Percentiles rank a stretch among this genome's conserved stretches.
Conservation (phyloP, 345 rosid genomes). For the Linum tenue region DNA sequence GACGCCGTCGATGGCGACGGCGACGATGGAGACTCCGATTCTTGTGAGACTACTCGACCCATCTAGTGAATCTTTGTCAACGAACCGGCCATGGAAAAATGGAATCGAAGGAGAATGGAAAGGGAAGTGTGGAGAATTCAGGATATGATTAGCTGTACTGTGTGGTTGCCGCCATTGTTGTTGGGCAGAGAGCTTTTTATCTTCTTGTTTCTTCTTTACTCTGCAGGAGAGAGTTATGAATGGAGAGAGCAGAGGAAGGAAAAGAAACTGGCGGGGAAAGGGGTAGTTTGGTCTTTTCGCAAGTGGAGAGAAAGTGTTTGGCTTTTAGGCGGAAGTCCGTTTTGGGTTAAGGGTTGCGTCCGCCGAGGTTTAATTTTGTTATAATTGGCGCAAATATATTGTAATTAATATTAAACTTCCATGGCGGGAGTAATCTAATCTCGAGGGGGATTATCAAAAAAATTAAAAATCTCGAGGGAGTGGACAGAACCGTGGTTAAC, state of each 20-base stretch:
- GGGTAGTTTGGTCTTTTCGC: not conserved
- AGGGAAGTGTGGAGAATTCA: constrained; percentile 8
- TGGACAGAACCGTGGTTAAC: too few relatives aligned
- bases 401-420: too few relatives aligned
- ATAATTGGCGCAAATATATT: not conserved
- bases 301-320: not conserved
- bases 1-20: constrained; percentile 23
- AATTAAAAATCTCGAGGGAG: too few relatives aligned
- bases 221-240: not conserved
- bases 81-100: not conserved
- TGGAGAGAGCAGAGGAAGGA: not conserved
- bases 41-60: constrained; percentile 1
- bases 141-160: constrained; percentile 21
- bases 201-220: not conserved
- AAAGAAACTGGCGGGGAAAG: not conserved
- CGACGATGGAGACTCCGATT: not conserved
- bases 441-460: too few relatives aligned
- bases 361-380: not conserved
- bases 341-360: not conserved
- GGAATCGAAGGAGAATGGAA: constrained; percentile 12
- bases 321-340: not conserved
- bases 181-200: not conserved
- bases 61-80: not conserved
- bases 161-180: not conserved
- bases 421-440: too few relatives aligned